These are phyloP conservation scores for Skeletonema menzelii DNA, from an alignment of 108 stramenopile species.

Conservation along the genomic window DNA sequence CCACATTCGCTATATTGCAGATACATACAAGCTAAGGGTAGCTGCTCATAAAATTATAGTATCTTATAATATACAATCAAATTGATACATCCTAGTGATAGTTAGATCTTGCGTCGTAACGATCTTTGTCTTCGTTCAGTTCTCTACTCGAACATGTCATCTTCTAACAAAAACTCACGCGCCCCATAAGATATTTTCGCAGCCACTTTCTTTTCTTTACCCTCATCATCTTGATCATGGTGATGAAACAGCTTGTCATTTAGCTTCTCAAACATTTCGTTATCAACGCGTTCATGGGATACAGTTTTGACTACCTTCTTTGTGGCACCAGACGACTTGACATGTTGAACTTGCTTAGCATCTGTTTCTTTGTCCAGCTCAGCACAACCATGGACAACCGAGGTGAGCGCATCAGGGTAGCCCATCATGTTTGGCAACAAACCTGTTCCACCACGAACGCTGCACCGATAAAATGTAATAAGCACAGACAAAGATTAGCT, in stretches of 20 bases:
- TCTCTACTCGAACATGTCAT: slow-evolving; percentile 14
- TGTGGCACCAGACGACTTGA: slow-evolving; percentile 8
- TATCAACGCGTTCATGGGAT: slow-evolving; percentile 12
- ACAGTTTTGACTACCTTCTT: slow-evolving; percentile 20
- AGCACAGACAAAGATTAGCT: background rate
- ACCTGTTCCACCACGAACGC: slow-evolving; percentile 3
- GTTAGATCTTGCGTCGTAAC: background rate
- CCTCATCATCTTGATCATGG: background rate
- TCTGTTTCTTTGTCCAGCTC: background rate
- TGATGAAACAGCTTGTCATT: slow-evolving; percentile 11
- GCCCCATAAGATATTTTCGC: slow-evolving; percentile 17
- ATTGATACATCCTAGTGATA: no score
- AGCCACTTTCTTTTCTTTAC: background rate
- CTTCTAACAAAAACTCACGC: slow-evolving; percentile 12
- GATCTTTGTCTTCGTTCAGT: background rate
- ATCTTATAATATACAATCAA: no score
- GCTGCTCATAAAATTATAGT: no score
- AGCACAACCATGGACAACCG: slow-evolving; percentile 27
- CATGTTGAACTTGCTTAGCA: slow-evolving; percentile 3
- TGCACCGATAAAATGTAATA: background rate
- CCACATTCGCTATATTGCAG: no score
- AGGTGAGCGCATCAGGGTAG: slow-evolving; percentile 27
- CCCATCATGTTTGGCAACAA: background rate
- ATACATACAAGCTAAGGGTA: no score
- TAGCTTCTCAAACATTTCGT: slow-evolving; percentile 24